Evolutionary conservation across 805 yeast species (phyloP).

Genomic region (Kazachstania bromeliacearum): DNA sequence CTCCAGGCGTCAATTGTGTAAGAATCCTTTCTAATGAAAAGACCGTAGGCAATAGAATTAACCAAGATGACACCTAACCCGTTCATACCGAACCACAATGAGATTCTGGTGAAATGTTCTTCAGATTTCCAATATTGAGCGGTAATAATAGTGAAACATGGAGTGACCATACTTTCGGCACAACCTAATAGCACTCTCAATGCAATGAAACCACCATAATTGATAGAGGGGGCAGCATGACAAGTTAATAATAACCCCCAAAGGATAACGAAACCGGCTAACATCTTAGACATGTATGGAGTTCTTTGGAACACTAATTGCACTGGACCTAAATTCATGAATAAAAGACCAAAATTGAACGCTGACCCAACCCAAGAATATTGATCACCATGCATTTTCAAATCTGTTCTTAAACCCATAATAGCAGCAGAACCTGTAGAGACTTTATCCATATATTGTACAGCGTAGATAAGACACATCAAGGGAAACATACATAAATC

Average conservation of each 20-base stretch:
- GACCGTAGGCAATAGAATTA: slow-evolving; percentile 47
- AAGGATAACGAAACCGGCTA: slow-evolving; percentile 38
- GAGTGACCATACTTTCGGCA: slow-evolving; percentile 46
- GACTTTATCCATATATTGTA: slow-evolving; percentile 53
- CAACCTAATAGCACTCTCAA: slow-evolving; percentile 44
- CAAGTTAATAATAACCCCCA: slow-evolving; percentile 56
- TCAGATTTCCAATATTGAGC: slow-evolving; percentile 47
- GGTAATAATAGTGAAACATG: slow-evolving; percentile 48
- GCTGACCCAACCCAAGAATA: slow-evolving; percentile 52
- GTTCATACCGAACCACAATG: slow-evolving; percentile 37
- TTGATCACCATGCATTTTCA: slow-evolving; percentile 35
- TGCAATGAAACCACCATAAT: slow-evolving; percentile 37
- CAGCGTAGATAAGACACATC: slow-evolving; percentile 39
- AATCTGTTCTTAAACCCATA: slow-evolving; percentile 39
- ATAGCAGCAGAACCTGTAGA: slow-evolving; percentile 45
- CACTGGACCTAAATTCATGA: slow-evolving; percentile 37
- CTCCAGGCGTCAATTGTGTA: slow-evolving; percentile 50
- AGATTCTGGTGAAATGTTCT: slow-evolving; percentile 36
- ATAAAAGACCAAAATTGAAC: slow-evolving; percentile 56
- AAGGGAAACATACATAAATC: slow-evolving; percentile 44
- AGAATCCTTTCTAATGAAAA: slow-evolving; percentile 30
- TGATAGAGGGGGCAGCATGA: slow-evolving; percentile 39
- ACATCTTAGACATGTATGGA: slow-evolving; percentile 43
- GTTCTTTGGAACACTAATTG: slow-evolving; percentile 37
- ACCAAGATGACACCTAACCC: slow-evolving; percentile 43